Evolutionary conservation across 768 basidiomycete species (phyloP).

Genomic region (Clavulina sp.): DNA sequence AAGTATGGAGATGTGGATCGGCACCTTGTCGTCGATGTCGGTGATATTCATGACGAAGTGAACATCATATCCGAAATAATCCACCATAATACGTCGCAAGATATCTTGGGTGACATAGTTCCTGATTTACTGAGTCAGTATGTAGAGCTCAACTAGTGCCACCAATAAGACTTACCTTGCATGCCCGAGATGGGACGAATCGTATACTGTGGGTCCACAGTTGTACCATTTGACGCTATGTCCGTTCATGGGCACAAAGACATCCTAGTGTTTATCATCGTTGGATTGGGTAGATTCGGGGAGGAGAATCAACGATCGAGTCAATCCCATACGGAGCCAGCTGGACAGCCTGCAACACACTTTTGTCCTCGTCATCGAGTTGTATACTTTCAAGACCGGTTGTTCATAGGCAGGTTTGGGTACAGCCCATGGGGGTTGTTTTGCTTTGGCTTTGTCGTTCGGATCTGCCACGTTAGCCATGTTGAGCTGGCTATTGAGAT

Average conservation of each 20-base stretch:
- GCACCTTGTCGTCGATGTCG: conserved; percentile 96
- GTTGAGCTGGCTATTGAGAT: neutral
- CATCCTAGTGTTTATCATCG: conserved; percentile 31
- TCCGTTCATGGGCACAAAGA: conserved; percentile 44
- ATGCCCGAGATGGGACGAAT: conserved; percentile 97
- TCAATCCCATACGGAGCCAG: neutral
- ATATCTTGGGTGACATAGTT: conserved; percentile 96
- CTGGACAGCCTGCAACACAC: too few relatives aligned
- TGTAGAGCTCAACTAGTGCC: neutral
- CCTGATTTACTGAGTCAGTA: conserved; percentile 24
- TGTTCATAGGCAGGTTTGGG: conserved; percentile 32
- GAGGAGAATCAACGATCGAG: neutral
- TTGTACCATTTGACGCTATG: conserved; percentile 94
- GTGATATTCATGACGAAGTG: conserved; percentile 99
- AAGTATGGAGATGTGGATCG: conserved; percentile 11
- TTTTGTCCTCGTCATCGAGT: conserved; percentile 84
- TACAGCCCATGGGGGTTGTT: conserved; percentile 30
- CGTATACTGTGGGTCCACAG: conserved; percentile 97
- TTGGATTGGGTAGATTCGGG: too few relatives aligned
- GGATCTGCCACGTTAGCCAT: neutral
- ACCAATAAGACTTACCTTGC: conserved; percentile 43
- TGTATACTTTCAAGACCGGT: conserved; percentile 70
- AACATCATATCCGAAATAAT: conserved; percentile 95
- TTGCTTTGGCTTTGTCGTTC: conserved; percentile 2
- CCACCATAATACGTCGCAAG: conserved; percentile 70